Percentiles rank a stretch among this genome's conserved stretches.
Conservation (phyloP, 306 rosid genomes). For the barrel medic (Medicago truncatula) region MtrunA17r5.0-ANR NC_053045.1:52423501-52424000, state of each 20-base stretch:
- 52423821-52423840: slow-evolving; percentile 7
- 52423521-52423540: slow-evolving; percentile 33
- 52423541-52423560: slow-evolving; percentile 86
- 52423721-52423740: slow-evolving; percentile 63
- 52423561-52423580: slow-evolving; percentile 87
- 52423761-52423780: slow-evolving; percentile 82
- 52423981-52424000: not conserved
- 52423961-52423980: not conserved
- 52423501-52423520: no score
- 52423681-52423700: slow-evolving; percentile 50
- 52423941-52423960: not conserved
- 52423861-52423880: slow-evolving; percentile 5
- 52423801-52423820: not conserved
- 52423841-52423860: slow-evolving; percentile 2
- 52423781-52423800: slow-evolving; percentile 34
- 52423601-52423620: slow-evolving; percentile 69
- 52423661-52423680: slow-evolving; percentile 47
- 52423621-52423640: slow-evolving; percentile 56
- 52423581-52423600: slow-evolving; percentile 74
- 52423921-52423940: not conserved
- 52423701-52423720: slow-evolving; percentile 61
- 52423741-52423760: slow-evolving; percentile 93
- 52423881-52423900: not conserved
- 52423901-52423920: not conserved
- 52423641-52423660: slow-evolving; percentile 57